Base-by-base conservation (phyloP, 345 rosid species). In the Euphorbia tirucalli region DNA sequence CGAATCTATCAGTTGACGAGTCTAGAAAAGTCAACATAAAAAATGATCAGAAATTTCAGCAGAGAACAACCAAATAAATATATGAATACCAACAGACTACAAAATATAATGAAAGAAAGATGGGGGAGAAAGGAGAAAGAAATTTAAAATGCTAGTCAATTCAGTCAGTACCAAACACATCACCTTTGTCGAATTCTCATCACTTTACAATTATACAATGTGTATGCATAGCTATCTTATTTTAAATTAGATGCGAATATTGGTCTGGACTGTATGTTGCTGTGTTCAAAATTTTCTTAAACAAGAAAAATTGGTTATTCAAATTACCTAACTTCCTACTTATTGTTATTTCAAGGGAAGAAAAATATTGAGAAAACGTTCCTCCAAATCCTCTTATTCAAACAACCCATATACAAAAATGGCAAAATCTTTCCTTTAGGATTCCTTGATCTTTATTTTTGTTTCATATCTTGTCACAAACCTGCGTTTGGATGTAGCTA, bases 1-100 rank as follows among this genome's bases (percentile, higher is more conserved):
- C 69, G 95, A 88, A 75, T 90, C 90, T 9, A 93, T 87, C 74
- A 93, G 84, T 74, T 93, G 98, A 67, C 90, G 93, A 52, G 90
- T 85, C 96, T 88, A 74, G 52, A 58, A 62, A 84, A 48, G 67
- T 13, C 68, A 80, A 44, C 25, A 62, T 39, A 35, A 35, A 6
- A 11, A 37, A 76, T 71, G 65, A 65, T 69, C 30, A 3, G 13
- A 69, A 64, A 56, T 22, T 11, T 57, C 49, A 30, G 16, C 65
- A 68, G 48, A 28, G 52, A 63, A 68, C 11, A 65, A 39, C 5
- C 54, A 69, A 30, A 31, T 14, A 30, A 7, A 61, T 22, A 61
- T 22, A 56, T 18, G 11, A 28, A 65, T n/a, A 60, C 65, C 9
- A 48, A 13, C 4, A 4, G 31, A 19, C 63, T 21, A 30, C 22